Evolutionary conservation across 2,329 filamentous ascomycete species (phyloP).

Genomic region (Coniochaeta sp.): DNA sequence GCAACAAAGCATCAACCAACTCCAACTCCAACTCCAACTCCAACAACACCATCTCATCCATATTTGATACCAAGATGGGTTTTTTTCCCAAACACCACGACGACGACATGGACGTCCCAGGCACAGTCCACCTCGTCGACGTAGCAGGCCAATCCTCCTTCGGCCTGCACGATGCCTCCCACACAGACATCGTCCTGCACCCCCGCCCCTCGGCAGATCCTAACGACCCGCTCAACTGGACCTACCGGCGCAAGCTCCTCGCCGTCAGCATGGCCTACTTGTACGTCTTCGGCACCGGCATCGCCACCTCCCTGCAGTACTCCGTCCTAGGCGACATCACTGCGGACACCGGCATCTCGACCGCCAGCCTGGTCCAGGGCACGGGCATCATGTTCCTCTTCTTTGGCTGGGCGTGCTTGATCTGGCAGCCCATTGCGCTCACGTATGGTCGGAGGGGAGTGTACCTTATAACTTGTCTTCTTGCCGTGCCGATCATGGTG

Average conservation of each 20-base stretch:
- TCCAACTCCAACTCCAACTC: no score
- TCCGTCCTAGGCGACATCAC: slow-evolving; percentile 39
- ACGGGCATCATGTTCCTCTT: slow-evolving; percentile 39
- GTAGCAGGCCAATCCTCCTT: no score
- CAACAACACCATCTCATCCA: no score
- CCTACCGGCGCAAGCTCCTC: slow-evolving; percentile 19
- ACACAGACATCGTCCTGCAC: slow-evolving; percentile 22
- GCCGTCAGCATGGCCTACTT: slow-evolving; percentile 20
- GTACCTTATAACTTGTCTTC: slow-evolving; percentile 16
- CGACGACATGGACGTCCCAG: no score
- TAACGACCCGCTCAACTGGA: slow-evolving; percentile 28
- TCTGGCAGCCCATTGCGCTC: slow-evolving; percentile 40
- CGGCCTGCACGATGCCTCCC: no score
- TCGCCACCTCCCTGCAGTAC: slow-evolving; percentile 39
- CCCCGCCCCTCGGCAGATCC: slow-evolving; percentile 22
- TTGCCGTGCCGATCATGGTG: slow-evolving; percentile 22
- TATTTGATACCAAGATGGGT: no score
- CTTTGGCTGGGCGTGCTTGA: slow-evolving; percentile 34
- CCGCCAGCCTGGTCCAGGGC: slow-evolving; percentile 36
- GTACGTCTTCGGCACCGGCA: slow-evolving; percentile 41
- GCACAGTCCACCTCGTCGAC: no score
- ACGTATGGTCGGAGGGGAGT: slow-evolving; percentile 28
- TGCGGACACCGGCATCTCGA: slow-evolving; percentile 35
- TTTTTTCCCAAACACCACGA: no score
- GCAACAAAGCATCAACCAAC: no score